Base-by-base conservation (phyloP, 2,329 filamentous ascomycete species). In the Diaporthe sp. region DNA sequence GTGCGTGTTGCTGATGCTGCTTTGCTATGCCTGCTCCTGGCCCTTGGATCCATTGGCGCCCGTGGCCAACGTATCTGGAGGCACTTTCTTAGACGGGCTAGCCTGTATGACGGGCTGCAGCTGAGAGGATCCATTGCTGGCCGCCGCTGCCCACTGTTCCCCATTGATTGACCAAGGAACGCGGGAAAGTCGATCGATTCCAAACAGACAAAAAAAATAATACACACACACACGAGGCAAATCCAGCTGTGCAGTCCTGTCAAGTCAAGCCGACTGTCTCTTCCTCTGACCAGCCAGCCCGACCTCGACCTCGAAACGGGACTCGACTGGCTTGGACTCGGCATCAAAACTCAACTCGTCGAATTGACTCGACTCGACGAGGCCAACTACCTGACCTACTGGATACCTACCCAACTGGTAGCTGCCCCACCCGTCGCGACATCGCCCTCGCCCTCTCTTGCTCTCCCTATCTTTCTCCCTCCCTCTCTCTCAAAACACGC, bases 171-270 rank as follows among this genome's bases (percentile, higher is more conserved):
- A 64, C 74, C 74, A 75, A 75, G 74, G 67, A 75, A 75, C 71
- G 74, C 74, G 67, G 74, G 71, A 74, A 54, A 71, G 71, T 75
- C 74, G 74, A 75, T 69, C 71, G 74, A 75, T 75, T 74, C 71
- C 71, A 74, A 75, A 74, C 71, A 64, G n/a, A n/a, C n/a, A 64
- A 61, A 72, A 58, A 61, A 45, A 47, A 60, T 28, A 69, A 69
- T 47, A 57, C 25, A 55, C 38, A 40, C 60, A 64, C 60, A 10
- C 38, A 47, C 57, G 17, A 45, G 35, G 47, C 57, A 64, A 66
- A 38, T 50, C 19, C 66, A 40, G 66, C 42, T 42, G 25, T 61
- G 45, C 35, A 72, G 64, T 74, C 25, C 50, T 67, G 55, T 58
- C 69, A 52, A n/a, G 55, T 58, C 69, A 52, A n/a, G 30, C 42